Evolutionary conservation across 306 rosid genomes (phyloP).

Genomic region (Acacia acuminata): DNA sequence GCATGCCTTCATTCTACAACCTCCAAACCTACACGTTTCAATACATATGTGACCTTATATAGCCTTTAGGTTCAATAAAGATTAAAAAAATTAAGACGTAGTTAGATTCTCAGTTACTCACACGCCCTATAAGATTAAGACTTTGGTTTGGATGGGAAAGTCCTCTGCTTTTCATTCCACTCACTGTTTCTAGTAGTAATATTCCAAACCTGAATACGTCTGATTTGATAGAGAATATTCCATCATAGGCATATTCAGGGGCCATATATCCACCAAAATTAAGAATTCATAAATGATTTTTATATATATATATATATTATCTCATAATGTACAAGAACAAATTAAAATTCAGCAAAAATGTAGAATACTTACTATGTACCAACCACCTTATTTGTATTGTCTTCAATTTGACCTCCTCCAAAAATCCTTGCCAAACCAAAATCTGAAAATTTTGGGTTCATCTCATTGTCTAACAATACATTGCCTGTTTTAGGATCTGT

Average conservation of each 20-base stretch:
- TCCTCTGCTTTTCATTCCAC: neutral
- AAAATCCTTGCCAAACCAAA: neutral
- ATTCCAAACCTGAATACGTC: neutral
- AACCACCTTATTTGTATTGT: neutral
- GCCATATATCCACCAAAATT: neutral
- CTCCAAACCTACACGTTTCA: constrained; percentile 4
- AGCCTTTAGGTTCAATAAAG: neutral
- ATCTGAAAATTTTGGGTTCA: neutral
- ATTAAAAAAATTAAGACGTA: neutral
- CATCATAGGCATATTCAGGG: neutral
- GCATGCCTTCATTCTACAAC: constrained; percentile 28
- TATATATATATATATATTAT: too few relatives aligned
- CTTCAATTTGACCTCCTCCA: neutral
- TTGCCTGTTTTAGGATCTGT: neutral
- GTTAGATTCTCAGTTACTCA: neutral
- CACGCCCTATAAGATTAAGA: neutral
- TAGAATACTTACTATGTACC: neutral
- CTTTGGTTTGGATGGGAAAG: neutral
- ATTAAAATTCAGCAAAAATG: too few relatives aligned
- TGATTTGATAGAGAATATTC: neutral
- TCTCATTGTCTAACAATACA: neutral
- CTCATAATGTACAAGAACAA: neutral
- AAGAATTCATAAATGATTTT: neutral
- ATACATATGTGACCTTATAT: neutral
- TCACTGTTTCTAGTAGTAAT: neutral